Evolutionary conservation across 2,329 filamentous ascomycete genomes (phyloP), one percentile per base, ranked within the genome.

Genomic region (Colletotrichum sojae): DNA sequence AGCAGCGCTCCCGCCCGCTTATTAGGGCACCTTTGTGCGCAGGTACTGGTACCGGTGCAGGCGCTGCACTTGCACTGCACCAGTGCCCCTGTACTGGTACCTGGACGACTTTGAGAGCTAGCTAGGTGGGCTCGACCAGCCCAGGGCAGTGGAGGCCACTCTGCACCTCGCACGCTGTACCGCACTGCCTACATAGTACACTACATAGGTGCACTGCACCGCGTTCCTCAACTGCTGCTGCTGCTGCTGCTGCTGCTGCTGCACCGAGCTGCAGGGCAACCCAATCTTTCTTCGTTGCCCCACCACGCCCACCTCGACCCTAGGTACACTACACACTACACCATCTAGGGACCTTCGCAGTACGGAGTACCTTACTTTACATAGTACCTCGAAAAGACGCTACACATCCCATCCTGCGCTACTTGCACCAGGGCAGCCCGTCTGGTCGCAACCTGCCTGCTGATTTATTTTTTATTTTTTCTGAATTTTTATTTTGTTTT

Each of bases 391-490:
- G 25, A 16, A 66, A 69, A 67, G 67, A 55, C 67, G 67, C 67
- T 69, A 69, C 67, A 69, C 67, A 69, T 57, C 51, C 62, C 67
- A 69, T 57, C 45, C 62, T 61, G 53, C 62, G 67, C 62, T 65
- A 65, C 62, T 56, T 69, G 46, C 62, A 61, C 56, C 55, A 60
- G 55, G 45, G 49, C 62, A 60, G 55, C 36, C 62, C 62, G 60
- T 46, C 61, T 56, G 62, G 51, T 61, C 25, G 62, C 51, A 39
- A 69, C 45, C 43, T 67, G 49, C 48, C 60, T 40, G 60, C 60
- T 45, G 64, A 36, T 52, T 59, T 59, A 43, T 39, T 55, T 63
- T 40, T 61, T 54, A n/a, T n/a, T 45, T 36, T 57, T 46, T 46
- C 22, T 48, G 27, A 27, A 6, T 60, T 43, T 43, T 43, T 43